Base-by-base conservation (phyloP, 176 grass and related monocot species). In the Eragrostis nindensis region DNA sequence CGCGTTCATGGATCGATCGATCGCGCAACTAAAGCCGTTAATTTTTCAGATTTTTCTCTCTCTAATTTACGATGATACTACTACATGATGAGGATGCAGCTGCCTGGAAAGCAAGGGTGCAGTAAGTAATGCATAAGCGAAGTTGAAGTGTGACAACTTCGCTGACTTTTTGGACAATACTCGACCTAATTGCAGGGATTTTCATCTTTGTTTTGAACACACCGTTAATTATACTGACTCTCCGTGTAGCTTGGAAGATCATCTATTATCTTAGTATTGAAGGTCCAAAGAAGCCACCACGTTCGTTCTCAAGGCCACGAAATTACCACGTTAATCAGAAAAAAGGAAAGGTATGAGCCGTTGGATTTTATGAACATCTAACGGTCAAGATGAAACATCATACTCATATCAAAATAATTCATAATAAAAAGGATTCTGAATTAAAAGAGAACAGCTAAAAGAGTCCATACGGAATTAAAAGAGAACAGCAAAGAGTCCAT, bases 61-160 rank as follows among this genome's bases (percentile, higher is more conserved):
- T 41, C 17, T 1, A 7, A 64, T 22, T 81, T 52, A 13, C 12
- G 47, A 16, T 30, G 41, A 50, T 2, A 42, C 40, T 7, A 7
- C 14, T 49, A 27, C 11, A 21, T 46, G 26, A 40, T 7, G 14
- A 42, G 52, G 70, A 38, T 75, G n/a, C n/a, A n/a, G n/a, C 62
- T 54, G 44, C 76, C 32, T 15, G 8, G 68, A 80, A 88, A 88
- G 75, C 32, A 19, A 19, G 13, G 40, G 18, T 3, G 52, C 16
- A 79, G 19, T 67, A 62, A 47, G 64, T 22, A 77, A 14, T 8
- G 43, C 43, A 2, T 45, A 88, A 79, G 43, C 32, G 43, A 70
- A 84, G 75, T 26, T 32, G 14, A 80, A 55, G 26, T 70, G 36
- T 18, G 76, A 54, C 45, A 70, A n/a, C 0, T 27, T 0, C 11